Percentiles rank a stretch among this genome's conserved stretches.
Conservation (phyloP, 495 filamentous ascomycete genomes). For the Antarctomyces pellizariae region DNA sequence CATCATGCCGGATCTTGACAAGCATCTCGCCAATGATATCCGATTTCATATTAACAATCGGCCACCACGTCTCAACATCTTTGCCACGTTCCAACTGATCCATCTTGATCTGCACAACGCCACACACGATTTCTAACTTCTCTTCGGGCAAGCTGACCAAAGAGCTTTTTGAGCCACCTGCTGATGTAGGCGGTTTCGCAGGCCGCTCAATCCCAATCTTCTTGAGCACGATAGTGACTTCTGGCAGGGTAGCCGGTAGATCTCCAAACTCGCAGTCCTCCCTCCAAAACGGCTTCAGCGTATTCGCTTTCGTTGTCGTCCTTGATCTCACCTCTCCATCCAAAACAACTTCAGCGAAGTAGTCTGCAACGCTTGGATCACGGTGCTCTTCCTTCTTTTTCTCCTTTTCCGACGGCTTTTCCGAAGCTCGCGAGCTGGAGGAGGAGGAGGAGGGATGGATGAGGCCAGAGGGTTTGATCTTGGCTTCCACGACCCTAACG, state of each 20-base stretch:
- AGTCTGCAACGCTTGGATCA: slow-evolving; percentile 28
- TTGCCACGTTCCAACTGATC: slow-evolving; percentile 58
- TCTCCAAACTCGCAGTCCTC: slow-evolving; percentile 79
- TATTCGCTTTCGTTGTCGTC: slow-evolving; percentile 62
- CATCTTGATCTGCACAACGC: slow-evolving; percentile 63
- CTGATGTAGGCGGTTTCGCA: slow-evolving; percentile 9
- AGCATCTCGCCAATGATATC: slow-evolving; percentile 70
- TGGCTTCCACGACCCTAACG: slow-evolving; percentile 32
- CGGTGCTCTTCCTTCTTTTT: slow-evolving; percentile 15
- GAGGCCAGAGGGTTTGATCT: no score
- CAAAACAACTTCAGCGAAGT: slow-evolving; percentile 78
- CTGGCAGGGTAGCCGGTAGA: slow-evolving; percentile 57
- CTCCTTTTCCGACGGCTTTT: no score
- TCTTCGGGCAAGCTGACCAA: slow-evolving; percentile 6
- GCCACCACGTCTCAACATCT: slow-evolving; percentile 80
- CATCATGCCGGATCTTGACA: slow-evolving; percentile 61
- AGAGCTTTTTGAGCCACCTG: slow-evolving; percentile 9
- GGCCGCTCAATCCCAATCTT: slow-evolving; percentile 24
- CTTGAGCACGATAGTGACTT: slow-evolving; percentile 64
- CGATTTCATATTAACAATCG: slow-evolving; percentile 43
- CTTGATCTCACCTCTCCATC: slow-evolving; percentile 75
- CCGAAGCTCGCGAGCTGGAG: no score
- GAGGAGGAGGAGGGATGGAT: no score
- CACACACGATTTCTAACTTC: slow-evolving; percentile 26
- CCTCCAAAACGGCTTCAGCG: slow-evolving; percentile 76